Evolutionary conservation across 257 asterid genomes (phyloP).

Genomic region (Solanum sparsipilum): DNA sequence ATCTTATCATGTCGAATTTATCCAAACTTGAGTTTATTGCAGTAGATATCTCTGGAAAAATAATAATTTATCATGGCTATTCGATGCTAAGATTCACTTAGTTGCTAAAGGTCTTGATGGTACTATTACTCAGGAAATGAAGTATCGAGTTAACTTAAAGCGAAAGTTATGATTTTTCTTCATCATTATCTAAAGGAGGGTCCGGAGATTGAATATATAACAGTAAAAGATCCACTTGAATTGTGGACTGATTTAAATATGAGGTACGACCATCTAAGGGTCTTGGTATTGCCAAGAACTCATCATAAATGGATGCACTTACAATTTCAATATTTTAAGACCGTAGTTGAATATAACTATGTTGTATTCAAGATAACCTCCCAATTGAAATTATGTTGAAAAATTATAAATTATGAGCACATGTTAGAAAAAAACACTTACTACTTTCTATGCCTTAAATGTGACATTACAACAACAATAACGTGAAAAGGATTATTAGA

Average conservation of each 20-base stretch:
- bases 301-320: background rate
- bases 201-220: too few relatives aligned
- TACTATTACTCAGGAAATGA: background rate
- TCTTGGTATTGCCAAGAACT: background rate
- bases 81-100: too few relatives aligned
- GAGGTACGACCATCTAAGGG: background rate
- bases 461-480: background rate
- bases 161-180: too few relatives aligned
- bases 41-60: background rate
- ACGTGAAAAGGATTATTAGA: background rate
- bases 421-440: background rate
- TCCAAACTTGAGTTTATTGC: background rate
- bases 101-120: background rate
- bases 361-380: background rate
- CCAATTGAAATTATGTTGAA: background rate
- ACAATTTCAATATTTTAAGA: too few relatives aligned
- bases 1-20: background rate
- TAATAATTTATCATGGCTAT: background rate
- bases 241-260: background rate
- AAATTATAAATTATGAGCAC: background rate
- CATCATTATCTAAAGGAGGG: background rate
- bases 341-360: too few relatives aligned
- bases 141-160: background rate
- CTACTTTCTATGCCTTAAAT: background rate
- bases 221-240: background rate